Percentiles rank a stretch among this genome's conserved stretches.
phyloP scores from a whole-genome alignment of 768 basidiomycete genomes.

The Mycena filopes region DNA sequence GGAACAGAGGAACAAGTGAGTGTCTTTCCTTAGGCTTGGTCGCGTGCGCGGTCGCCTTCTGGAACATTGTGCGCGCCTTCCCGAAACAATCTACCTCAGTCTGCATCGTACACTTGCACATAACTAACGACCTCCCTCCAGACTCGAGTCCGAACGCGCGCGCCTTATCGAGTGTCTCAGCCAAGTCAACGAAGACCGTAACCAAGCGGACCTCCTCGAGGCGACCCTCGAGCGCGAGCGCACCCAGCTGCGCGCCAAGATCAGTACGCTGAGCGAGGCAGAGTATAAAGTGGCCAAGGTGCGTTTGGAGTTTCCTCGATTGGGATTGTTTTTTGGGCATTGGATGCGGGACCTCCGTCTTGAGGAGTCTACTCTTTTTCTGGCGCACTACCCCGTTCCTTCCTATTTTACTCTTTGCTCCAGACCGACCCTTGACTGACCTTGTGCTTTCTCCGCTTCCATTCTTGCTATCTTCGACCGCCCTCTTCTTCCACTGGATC shows the following conservation, averaged over 20 bases:
- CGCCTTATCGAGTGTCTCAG: slow-evolving; percentile 73
- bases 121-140: slow-evolving; percentile 36
- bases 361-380: too few relatives aligned
- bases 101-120: too few relatives aligned
- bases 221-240: slow-evolving; percentile 79
- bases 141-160: slow-evolving; percentile 82
- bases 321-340: background rate
- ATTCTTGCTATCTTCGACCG: background rate
- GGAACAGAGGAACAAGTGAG: slow-evolving; percentile 88
- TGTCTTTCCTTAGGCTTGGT: background rate
- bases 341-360: background rate
- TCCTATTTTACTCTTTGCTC: too few relatives aligned
- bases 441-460: too few relatives aligned
- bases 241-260: slow-evolving; percentile 72
- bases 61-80: too few relatives aligned
- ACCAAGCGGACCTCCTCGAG: slow-evolving; percentile 78
- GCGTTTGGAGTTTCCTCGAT: background rate
- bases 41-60: background rate
- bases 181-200: slow-evolving; percentile 85
- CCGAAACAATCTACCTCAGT: too few relatives aligned
- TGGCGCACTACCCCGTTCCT: too few relatives aligned
- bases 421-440: too few relatives aligned
- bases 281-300: slow-evolving; percentile 78
- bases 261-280: slow-evolving; percentile 73
- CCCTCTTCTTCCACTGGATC: background rate